phyloP scores from a whole-genome alignment of 192 early-diverging fungal genomes.

The Glomus cerebriforme region DNA sequence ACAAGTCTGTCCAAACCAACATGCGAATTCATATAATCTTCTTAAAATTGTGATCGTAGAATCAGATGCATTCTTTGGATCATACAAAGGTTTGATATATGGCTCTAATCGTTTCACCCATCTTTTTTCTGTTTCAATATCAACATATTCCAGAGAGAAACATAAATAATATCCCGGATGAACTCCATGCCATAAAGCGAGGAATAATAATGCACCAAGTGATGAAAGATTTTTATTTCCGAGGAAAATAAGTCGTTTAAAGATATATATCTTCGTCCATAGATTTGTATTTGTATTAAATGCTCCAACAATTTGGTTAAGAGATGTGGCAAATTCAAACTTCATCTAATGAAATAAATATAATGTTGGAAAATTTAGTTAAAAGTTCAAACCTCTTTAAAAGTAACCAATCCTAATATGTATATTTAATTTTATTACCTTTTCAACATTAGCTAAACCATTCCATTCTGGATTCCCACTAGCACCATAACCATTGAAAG shows the following conservation, averaged over 20 bases:
- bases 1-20: constrained; percentile 49
- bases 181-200: constrained; percentile 68
- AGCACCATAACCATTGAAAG: constrained; percentile 54
- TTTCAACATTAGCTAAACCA: constrained; percentile 56
- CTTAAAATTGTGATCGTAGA: constrained; percentile 10
- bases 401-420: background rate
- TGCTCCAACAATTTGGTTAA: constrained; percentile 52
- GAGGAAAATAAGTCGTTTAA: constrained; percentile 58
- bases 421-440: constrained; percentile 24
- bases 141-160: constrained; percentile 61
- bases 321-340: constrained; percentile 56
- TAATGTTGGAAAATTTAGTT: background rate
- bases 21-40: constrained; percentile 36
- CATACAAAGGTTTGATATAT: constrained; percentile 39
- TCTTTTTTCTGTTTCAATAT: constrained; percentile 51
- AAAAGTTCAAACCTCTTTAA: background rate
- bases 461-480: constrained; percentile 49
- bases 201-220: constrained; percentile 48
- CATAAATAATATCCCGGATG: constrained; percentile 59
- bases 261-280: constrained; percentile 65
- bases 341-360: background rate
- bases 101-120: constrained; percentile 38
- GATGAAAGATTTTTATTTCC: constrained; percentile 59
- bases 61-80: constrained; percentile 25
- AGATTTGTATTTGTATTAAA: constrained; percentile 71